phyloP scores from a whole-genome alignment of 768 basidiomycete genomes.

The Pulveroboletus sp. region DNA sequence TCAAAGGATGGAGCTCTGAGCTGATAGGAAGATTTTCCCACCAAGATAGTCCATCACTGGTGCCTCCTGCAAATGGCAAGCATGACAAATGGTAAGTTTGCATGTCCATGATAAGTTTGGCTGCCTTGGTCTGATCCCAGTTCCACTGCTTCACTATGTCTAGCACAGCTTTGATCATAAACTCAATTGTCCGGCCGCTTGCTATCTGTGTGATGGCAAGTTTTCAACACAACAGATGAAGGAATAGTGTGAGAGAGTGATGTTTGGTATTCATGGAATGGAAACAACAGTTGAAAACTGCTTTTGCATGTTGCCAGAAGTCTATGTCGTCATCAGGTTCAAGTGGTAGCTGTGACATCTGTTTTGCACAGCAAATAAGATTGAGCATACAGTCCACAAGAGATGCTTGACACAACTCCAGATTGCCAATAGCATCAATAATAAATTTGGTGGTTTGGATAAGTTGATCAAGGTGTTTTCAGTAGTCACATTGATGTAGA shows the following conservation, averaged over 20 bases:
- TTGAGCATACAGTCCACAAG: constrained; percentile 33
- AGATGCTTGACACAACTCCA: constrained; percentile 21
- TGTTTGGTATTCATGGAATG: constrained; percentile 19
- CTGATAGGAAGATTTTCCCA: neutral
- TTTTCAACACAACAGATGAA: constrained; percentile 20
- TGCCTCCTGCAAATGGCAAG: neutral
- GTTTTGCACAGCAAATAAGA: constrained; percentile 18
- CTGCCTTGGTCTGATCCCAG: no score
- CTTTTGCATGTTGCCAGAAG: constrained; percentile 10
- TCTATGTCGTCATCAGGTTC: constrained; percentile 2
- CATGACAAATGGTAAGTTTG: neutral
- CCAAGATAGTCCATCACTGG: neutral
- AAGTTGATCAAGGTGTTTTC: constrained; percentile 18
- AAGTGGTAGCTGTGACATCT: constrained; percentile 4
- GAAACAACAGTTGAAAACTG: constrained; percentile 15
- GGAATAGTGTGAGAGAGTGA: constrained; percentile 18
- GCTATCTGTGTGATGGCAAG: constrained; percentile 7
- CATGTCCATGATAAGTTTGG: neutral
- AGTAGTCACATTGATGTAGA: constrained; percentile 6
- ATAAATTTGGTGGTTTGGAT: constrained; percentile 21
- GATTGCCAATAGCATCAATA: constrained; percentile 29
- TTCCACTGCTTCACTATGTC: neutral
- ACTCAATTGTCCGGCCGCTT: neutral
- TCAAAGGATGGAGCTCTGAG: neutral
- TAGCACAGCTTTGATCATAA: constrained; percentile 1